A percentile compares a stretch with the other conserved stretches of the same genome.
phyloP scores from a whole-genome alignment of 352 stramenopile genomes.

The Elongisporangium undulatum region DNA sequence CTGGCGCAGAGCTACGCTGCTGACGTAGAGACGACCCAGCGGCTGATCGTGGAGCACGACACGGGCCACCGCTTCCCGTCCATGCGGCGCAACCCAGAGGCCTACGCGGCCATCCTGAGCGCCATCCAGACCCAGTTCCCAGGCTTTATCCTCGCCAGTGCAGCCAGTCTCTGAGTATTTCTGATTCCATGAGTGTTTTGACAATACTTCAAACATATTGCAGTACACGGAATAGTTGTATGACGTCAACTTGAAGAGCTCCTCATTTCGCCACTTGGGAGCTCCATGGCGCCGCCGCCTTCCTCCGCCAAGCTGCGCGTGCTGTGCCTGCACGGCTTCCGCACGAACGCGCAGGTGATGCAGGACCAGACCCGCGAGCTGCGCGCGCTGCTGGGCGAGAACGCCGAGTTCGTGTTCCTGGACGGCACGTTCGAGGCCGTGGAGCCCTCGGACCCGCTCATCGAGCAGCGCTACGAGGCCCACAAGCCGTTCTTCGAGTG shows the following conservation, averaged over 20 bases:
- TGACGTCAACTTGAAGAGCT: background rate
- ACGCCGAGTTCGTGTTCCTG: conserved; percentile 59
- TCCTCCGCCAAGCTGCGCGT: conserved; percentile 37
- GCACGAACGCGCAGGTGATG: conserved; percentile 54
- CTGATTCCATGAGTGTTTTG: background rate
- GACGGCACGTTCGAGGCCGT: conserved; percentile 40
- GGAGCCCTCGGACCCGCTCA: conserved; percentile 32
- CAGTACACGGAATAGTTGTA: background rate
- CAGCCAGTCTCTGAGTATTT: background rate
- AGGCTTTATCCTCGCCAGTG: background rate
- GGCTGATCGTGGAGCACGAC: conserved; percentile 28
- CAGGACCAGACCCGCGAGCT: conserved; percentile 40
- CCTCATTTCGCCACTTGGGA: too few relatives aligned
- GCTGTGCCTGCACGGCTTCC: conserved; percentile 60
- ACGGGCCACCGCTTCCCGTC: conserved; percentile 46
- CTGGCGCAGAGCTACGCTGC: conserved; percentile 19
- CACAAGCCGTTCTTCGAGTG: conserved; percentile 56
- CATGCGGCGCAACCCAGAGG: conserved; percentile 29
- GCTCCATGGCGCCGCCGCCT: too few relatives aligned
- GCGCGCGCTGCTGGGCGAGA: conserved; percentile 27
- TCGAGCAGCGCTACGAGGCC: conserved; percentile 39
- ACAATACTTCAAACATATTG: conserved; percentile 4
- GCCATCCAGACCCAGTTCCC: conserved; percentile 11
- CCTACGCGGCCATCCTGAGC: conserved; percentile 25
- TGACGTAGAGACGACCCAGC: conserved; percentile 11